Percentiles rank a stretch among this genome's conserved stretches.
Evolutionary conservation across 2,329 filamentous ascomycete genomes (phyloP).

Genomic region (Aspergillus costaricaensis): DNA sequence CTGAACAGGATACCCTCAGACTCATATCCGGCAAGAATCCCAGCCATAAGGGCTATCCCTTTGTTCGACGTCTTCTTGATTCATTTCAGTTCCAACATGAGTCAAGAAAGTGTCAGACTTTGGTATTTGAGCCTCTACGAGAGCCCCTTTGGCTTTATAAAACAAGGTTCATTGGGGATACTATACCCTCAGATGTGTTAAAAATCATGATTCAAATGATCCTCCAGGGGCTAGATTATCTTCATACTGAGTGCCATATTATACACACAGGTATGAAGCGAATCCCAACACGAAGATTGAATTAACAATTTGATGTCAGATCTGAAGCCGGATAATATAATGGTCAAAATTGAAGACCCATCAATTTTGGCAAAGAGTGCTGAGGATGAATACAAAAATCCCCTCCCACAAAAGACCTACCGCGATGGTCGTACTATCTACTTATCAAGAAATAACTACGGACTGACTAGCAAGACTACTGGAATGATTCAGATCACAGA

Average conservation of each 20-base stretch:
- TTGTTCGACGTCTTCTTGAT: slow-evolving; percentile 35
- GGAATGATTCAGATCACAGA: no score
- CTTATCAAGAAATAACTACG: slow-evolving; percentile 35
- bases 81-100: slow-evolving; percentile 29
- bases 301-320: slow-evolving; percentile 26
- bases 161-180: slow-evolving; percentile 23
- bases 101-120: neutral
- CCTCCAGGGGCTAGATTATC: slow-evolving; percentile 45
- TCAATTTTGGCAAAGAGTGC: slow-evolving; percentile 27
- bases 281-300: neutral
- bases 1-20: slow-evolving; percentile 31
- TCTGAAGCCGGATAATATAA: slow-evolving; percentile 46
- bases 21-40: slow-evolving; percentile 31
- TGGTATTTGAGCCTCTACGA: slow-evolving; percentile 39
- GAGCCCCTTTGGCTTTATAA: slow-evolving; percentile 33
- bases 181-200: slow-evolving; percentile 32
- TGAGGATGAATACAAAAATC: slow-evolving; percentile 30
- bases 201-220: slow-evolving; percentile 39
- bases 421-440: slow-evolving; percentile 35
- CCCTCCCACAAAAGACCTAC: slow-evolving; percentile 33
- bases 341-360: slow-evolving; percentile 35
- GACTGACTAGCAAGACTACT: slow-evolving; percentile 19
- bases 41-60: slow-evolving; percentile 32
- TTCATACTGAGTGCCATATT: slow-evolving; percentile 46
- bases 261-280: slow-evolving; percentile 42